These are phyloP conservation scores for Clarireedia sp. DNA, from an alignment of 2,329 filamentous ascomycete genomes.

Conservation along the genomic window DNA sequence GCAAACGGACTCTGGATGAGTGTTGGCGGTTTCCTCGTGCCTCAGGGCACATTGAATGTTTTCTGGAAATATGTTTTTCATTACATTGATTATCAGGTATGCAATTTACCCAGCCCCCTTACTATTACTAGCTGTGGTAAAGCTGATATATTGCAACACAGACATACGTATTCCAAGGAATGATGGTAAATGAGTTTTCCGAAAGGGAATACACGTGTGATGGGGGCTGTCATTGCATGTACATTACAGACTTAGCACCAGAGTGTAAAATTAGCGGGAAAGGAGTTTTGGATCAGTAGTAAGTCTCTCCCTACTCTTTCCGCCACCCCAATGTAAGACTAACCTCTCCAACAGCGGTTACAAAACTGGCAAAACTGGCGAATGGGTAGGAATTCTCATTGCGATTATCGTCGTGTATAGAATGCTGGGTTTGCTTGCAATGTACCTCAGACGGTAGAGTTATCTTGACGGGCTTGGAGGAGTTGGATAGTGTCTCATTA, in stretches of 20 bases:
- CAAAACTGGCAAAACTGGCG: slow-evolving; percentile 50
- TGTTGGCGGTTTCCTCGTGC: slow-evolving; percentile 74
- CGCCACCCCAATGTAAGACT: not conserved
- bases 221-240: slow-evolving; percentile 53
- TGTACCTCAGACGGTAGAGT: slow-evolving; percentile 31
- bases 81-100: slow-evolving; percentile 74
- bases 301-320: not conserved
- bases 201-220: slow-evolving; percentile 55
- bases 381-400: slow-evolving; percentile 71
- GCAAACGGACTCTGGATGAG: slow-evolving; percentile 88
- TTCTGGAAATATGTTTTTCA: slow-evolving; percentile 86
- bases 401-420: slow-evolving; percentile 69
- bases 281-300: slow-evolving; percentile 59
- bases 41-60: slow-evolving; percentile 61
- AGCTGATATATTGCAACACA: slow-evolving; percentile 16
- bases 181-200: slow-evolving; percentile 87
- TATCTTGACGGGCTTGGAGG: not conserved
- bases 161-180: slow-evolving; percentile 77
- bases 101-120: not conserved
- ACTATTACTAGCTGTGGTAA: not conserved
- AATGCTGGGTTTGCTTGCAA: slow-evolving; percentile 56
- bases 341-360: slow-evolving; percentile 41
- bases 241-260: slow-evolving; percentile 49
- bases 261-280: slow-evolving; percentile 64
- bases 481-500: no score